Evolutionary conservation across 2,329 filamentous ascomycete species (phyloP).

Genomic region (Penicillium sp.): DNA sequence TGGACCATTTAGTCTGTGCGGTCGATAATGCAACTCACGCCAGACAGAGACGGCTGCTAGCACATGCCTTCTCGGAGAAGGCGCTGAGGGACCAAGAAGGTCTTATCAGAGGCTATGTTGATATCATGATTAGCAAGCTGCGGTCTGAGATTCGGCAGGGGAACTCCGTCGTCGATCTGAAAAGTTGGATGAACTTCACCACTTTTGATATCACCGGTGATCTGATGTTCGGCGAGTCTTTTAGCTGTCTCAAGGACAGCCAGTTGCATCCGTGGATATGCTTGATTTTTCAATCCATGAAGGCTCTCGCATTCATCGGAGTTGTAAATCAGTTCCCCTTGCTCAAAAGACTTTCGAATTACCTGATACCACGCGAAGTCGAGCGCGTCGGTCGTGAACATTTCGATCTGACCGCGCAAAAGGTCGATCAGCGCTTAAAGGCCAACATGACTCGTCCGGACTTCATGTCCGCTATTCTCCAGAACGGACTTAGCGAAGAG

Average conservation of each 20-base stretch:
- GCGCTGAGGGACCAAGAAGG: constrained; percentile 31
- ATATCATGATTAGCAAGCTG: constrained; percentile 26
- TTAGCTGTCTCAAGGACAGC: constrained; percentile 38
- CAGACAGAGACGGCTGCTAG: constrained; percentile 22
- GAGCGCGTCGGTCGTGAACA: constrained; percentile 17
- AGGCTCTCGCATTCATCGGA: constrained; percentile 17
- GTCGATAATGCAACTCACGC: constrained; percentile 20
- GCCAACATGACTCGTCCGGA: constrained; percentile 19
- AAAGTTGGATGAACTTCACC: constrained; percentile 35
- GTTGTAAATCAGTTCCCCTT: constrained; percentile 21
- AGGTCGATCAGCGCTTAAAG: constrained; percentile 22
- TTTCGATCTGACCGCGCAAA: constrained; percentile 21
- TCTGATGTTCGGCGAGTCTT: constrained; percentile 40
- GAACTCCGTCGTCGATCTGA: constrained; percentile 23
- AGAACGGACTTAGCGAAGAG: constrained; percentile 21
- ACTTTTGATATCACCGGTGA: constrained; percentile 43
- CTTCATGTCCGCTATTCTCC: constrained; percentile 26
- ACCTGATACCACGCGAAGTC: constrained; percentile 13
- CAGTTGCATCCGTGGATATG: constrained; percentile 42
- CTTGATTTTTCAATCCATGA: constrained; percentile 33
- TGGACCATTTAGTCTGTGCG: constrained; percentile 20
- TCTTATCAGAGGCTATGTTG: constrained; percentile 26
- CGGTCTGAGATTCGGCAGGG: constrained; percentile 4
- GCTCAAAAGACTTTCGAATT: constrained; percentile 8
- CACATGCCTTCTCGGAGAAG: constrained; percentile 31